Percentiles rank a stretch among this genome's conserved stretches.
Evolutionary conservation across 2,329 filamentous ascomycete genomes (phyloP).

Genomic region (Moelleriella libera): DNA sequence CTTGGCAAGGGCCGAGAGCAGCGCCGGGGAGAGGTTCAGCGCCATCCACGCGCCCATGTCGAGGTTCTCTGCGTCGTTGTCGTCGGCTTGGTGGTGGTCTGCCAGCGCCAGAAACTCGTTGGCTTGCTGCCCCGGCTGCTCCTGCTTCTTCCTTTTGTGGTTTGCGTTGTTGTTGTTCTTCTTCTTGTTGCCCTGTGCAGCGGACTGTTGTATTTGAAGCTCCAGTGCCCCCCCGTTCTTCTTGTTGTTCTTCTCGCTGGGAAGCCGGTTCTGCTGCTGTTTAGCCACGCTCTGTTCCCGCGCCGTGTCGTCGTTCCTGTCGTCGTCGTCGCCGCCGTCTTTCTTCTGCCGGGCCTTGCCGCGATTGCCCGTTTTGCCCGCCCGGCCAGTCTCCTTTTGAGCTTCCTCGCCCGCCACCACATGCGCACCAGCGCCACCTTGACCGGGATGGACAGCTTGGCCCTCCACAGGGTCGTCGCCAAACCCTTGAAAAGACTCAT

Average conservation of each 20-base stretch:
- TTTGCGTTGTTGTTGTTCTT: constrained; percentile 7
- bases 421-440: constrained; percentile 17
- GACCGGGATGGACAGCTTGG: constrained; percentile 15
- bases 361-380: neutral
- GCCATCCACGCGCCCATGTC: constrained; percentile 67
- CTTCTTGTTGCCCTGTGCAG: constrained; percentile 16
- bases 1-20: constrained; percentile 61
- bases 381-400: neutral
- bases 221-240: constrained; percentile 9
- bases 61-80: constrained; percentile 43
- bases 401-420: constrained; percentile 14
- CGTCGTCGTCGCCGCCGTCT: neutral
- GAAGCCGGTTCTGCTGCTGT: constrained; percentile 6
- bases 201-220: constrained; percentile 15
- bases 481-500: constrained; percentile 53
- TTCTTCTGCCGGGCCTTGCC: no score
- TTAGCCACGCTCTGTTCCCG: constrained; percentile 4
- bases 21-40: constrained; percentile 57
- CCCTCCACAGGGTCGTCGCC: constrained; percentile 29
- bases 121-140: neutral
- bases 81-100: constrained; percentile 27
- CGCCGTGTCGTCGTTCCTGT: neutral
- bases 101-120: constrained; percentile 40
- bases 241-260: constrained; percentile 11
- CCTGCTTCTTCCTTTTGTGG: constrained; percentile 15